These are phyloP conservation scores for Glebionis coronaria DNA, from an alignment of 129 eudicot species.

Conservation along the genomic window DNA sequence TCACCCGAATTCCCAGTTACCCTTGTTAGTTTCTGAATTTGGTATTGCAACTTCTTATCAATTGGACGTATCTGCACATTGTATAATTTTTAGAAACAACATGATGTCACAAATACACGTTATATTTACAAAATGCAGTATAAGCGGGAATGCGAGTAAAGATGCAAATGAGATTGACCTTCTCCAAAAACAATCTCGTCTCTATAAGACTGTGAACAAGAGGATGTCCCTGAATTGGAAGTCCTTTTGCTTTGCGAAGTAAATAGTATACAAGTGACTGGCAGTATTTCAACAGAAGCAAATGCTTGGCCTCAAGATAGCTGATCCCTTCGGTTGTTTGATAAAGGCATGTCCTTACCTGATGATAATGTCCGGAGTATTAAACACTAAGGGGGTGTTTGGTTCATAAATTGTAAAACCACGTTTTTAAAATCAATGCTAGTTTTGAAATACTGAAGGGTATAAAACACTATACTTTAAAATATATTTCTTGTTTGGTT, in stretches of 20 bases:
- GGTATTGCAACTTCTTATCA: slow-evolving; percentile 77
- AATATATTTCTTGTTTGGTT: too few relatives aligned
- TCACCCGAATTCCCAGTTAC: slow-evolving; percentile 30
- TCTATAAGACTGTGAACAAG: slow-evolving; percentile 79
- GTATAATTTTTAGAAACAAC: background rate
- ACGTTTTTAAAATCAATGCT: too few relatives aligned
- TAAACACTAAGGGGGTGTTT: too few relatives aligned
- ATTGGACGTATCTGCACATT: slow-evolving; percentile 74
- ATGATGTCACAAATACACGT: too few relatives aligned
- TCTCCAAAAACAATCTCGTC: slow-evolving; percentile 84
- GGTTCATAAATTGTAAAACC: too few relatives aligned
- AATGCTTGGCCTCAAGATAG: slow-evolving; percentile 88
- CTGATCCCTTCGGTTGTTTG: slow-evolving; percentile 86
- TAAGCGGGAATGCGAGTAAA: background rate
- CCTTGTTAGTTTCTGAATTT: slow-evolving; percentile 73
- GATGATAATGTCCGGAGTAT: slow-evolving; percentile 6
- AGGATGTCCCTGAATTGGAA: slow-evolving; percentile 85
- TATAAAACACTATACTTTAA: too few relatives aligned
- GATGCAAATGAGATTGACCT: slow-evolving; percentile 35
- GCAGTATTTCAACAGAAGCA: slow-evolving; percentile 82
- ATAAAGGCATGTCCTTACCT: slow-evolving; percentile 70
- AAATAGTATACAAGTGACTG: slow-evolving; percentile 88
- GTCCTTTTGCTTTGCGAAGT: slow-evolving; percentile 82
- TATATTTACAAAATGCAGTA: background rate
- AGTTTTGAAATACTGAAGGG: too few relatives aligned